Base-by-base conservation (phyloP, 768 basidiomycete species). In the Ramaria sp. region DNA sequence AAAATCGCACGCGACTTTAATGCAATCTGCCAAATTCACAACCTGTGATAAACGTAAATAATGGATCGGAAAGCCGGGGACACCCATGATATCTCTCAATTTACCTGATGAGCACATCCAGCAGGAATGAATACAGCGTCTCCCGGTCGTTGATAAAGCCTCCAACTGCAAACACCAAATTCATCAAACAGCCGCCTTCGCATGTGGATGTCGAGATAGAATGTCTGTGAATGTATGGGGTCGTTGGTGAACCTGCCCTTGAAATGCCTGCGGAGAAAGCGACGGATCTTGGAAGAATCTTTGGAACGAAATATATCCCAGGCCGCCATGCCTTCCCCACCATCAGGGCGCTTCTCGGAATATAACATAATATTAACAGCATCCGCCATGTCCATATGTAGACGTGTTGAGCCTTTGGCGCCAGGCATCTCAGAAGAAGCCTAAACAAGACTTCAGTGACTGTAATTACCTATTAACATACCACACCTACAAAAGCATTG, bases 101-200 rank as follows among this genome's bases (percentile, higher is more conserved):
- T 51, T 51, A 87, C 88, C 80, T 92, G 89, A 67, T 92, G 89
- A 0, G 88, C 87, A 66, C 87, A 92, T 22, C 91, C 94, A 3
- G 94, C 94, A 13, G 94, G 94, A 57, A 98, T 91, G 67, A 96
- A 93, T 12, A 98, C 83, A 0, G 91, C 94, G 63, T 98, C 88
- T 18, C 92, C 92, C 2, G 89, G 88, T 60, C 78, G 77, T 68
- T 98, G 95, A 67, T 92, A 94, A 18, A 97, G 76, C 52, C 92
- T 71, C 70, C 82, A 85, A 58, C 87, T 86, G 69, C 70, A 78
- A 27, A 97, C 88, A 1, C 83, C 83, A 56, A 74, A 73, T 59
- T 79, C 68, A 3, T 81, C 77, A 61, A 64, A 84, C 38, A 98
- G 69, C 65, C 85, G 78, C 64, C 76, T 75, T 61, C 89, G 74